Conservation (phyloP, 1,139 yeast species). For the Pneumocystis murina region DNA sequence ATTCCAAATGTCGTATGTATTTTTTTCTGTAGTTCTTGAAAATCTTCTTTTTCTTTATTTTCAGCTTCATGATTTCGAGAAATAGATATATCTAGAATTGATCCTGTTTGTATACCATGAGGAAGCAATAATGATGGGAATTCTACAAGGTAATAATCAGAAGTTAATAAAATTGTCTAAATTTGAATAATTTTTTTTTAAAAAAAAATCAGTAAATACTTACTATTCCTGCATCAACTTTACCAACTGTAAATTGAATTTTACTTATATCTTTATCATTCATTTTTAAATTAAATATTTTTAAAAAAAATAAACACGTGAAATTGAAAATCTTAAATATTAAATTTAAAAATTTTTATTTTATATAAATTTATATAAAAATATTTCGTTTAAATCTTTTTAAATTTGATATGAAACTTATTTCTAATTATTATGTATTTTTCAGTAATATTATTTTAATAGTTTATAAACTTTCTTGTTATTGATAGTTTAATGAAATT, state of each 20-base stretch:
- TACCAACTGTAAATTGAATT: conserved; percentile 60
- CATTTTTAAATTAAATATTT: not conserved
- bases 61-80: conserved; percentile 68
- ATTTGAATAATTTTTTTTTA: not conserved
- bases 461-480: too few relatives aligned
- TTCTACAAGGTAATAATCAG: conserved; percentile 88
- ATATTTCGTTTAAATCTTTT: not conserved
- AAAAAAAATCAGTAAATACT: not conserved
- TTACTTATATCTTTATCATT: not conserved
- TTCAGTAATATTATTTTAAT: too few relatives aligned
- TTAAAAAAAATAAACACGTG: not conserved
- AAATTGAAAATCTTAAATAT: not conserved
- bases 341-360: not conserved
- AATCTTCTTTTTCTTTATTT: conserved; percentile 40
- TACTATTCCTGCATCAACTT: conserved; percentile 72
- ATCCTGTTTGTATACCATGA: conserved; percentile 80
- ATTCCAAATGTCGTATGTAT: conserved; percentile 61
- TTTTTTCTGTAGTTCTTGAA: conserved; percentile 54
- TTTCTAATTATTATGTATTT: too few relatives aligned
- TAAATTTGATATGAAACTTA: not conserved
- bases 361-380: not conserved
- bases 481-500: too few relatives aligned
- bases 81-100: conserved; percentile 77
- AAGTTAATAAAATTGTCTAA: conserved; percentile 63
- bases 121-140: conserved; percentile 90